Evolutionary conservation across 768 basidiomycete species (phyloP).

Genomic region (Phlebiopsis flavidoalba): DNA sequence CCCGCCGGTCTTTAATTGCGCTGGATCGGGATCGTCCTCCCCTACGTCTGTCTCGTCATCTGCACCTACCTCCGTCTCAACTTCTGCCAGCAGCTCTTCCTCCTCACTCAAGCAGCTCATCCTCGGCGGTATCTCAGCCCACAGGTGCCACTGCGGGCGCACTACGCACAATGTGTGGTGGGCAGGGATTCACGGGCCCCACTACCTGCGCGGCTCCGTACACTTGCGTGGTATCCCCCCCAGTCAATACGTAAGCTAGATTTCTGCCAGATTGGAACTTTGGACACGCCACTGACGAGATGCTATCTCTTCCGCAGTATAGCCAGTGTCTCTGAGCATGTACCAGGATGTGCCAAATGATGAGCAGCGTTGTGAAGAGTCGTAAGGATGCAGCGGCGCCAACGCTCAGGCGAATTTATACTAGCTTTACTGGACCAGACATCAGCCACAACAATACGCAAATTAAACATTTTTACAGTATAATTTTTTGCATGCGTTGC

Average conservation of each 20-base stretch:
- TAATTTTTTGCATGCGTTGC: no score
- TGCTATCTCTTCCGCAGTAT: not conserved
- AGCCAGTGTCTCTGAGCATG: not conserved
- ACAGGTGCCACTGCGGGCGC: not conserved
- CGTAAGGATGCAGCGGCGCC: no score
- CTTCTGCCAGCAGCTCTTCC: not conserved
- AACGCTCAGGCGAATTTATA: no score
- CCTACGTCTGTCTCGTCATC: not conserved
- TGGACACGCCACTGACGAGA: not conserved
- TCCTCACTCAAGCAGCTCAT: not conserved
- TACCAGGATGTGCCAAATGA: no score
- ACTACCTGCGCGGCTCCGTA: slow-evolving; percentile 1
- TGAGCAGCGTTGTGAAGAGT: no score
- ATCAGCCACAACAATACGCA: no score
- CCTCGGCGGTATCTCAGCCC: not conserved
- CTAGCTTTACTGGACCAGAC: no score
- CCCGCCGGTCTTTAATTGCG: slow-evolving; percentile 24
- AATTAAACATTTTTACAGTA: no score
- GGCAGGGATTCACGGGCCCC: slow-evolving; percentile 3
- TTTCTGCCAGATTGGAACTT: not conserved
- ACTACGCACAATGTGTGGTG: slow-evolving; percentile 9
- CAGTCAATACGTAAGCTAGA: not conserved
- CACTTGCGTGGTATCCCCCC: slow-evolving; percentile 5
- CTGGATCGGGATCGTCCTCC: slow-evolving; percentile 8
- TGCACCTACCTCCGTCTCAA: not conserved